Conservation (phyloP, 2,329 filamentous ascomycete genomes). For the Pseudogymnoascus verrucosus region DNA sequence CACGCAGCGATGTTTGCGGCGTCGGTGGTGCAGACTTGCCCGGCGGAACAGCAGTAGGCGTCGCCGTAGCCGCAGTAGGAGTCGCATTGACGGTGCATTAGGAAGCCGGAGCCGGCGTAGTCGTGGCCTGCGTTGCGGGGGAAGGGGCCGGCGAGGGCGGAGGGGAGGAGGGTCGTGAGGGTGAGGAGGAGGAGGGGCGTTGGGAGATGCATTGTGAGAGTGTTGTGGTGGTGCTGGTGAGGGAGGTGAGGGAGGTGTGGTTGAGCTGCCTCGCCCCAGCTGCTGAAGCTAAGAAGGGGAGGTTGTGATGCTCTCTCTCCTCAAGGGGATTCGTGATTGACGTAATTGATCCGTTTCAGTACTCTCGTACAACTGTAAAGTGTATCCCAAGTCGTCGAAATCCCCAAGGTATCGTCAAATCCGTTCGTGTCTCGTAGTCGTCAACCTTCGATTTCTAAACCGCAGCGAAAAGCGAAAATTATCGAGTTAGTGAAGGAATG, state of each 20-base stretch:
- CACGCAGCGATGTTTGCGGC: slow-evolving; percentile 43
- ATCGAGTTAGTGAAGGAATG: not conserved
- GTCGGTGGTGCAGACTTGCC: slow-evolving; percentile 44
- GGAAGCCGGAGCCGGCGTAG: slow-evolving; percentile 38
- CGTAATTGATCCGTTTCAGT: not conserved
- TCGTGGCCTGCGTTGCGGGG: slow-evolving; percentile 42
- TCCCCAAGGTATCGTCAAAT: not conserved
- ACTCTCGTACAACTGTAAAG: not conserved
- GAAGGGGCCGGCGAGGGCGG: slow-evolving; percentile 39
- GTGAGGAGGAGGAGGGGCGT: slow-evolving; percentile 24
- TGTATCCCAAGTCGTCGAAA: not conserved
- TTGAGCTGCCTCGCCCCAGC: not conserved
- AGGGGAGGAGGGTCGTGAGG: slow-evolving; percentile 30
- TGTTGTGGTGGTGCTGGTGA: slow-evolving; percentile 10
- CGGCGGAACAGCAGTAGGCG: slow-evolving; percentile 46
- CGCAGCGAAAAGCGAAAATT: not conserved
- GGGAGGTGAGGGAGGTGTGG: slow-evolving; percentile 10
- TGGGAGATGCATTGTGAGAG: slow-evolving; percentile 31
- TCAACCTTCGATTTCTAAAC: not conserved
- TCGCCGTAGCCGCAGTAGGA: slow-evolving; percentile 47
- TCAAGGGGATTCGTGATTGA: not conserved
- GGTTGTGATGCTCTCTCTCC: not conserved
- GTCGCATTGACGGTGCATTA: slow-evolving; percentile 41
- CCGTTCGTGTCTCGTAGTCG: not conserved
- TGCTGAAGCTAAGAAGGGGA: not conserved